A percentile compares a stretch with the other conserved stretches of the same genome.
Evolutionary conservation across 257 asterid species (phyloP).

Genomic region (Vinca minor): DNA sequence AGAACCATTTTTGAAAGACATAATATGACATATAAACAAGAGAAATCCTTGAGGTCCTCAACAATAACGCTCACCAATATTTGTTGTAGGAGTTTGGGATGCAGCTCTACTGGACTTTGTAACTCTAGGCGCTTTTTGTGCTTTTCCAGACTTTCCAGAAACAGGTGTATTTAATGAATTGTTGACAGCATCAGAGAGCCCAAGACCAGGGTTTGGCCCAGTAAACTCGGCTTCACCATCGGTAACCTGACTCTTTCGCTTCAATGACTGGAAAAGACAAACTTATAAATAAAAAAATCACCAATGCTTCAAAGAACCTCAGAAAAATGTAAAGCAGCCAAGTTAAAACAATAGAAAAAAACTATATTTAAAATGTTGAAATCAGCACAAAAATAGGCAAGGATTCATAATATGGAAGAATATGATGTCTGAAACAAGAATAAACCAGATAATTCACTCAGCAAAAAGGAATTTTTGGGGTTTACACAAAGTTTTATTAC

Average conservation of each 20-base stretch:
- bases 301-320: not conserved
- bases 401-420: not conserved
- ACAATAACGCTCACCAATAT: conserved; percentile 50
- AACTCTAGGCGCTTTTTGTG: conserved; percentile 61
- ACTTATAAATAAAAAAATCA: conserved; percentile 7
- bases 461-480: not conserved
- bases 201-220: conserved; percentile 39
- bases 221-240: conserved; percentile 39
- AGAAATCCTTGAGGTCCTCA: conserved; percentile 5
- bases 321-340: not conserved
- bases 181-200: conserved; percentile 23
- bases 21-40: not conserved
- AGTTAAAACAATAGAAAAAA: not conserved
- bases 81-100: conserved; percentile 41
- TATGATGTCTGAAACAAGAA: not conserved
- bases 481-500: not conserved
- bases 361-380: not conserved
- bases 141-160: conserved; percentile 64
- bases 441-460: not conserved
- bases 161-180: conserved; percentile 53
- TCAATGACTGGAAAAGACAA: conserved; percentile 40
- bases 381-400: not conserved
- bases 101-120: conserved; percentile 60
- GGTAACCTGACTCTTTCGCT: conserved; percentile 52
- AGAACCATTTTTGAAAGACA: not conserved